Conservation (phyloP, 2,329 filamentous ascomycete genomes). For the Epichloe elymi region DNA sequence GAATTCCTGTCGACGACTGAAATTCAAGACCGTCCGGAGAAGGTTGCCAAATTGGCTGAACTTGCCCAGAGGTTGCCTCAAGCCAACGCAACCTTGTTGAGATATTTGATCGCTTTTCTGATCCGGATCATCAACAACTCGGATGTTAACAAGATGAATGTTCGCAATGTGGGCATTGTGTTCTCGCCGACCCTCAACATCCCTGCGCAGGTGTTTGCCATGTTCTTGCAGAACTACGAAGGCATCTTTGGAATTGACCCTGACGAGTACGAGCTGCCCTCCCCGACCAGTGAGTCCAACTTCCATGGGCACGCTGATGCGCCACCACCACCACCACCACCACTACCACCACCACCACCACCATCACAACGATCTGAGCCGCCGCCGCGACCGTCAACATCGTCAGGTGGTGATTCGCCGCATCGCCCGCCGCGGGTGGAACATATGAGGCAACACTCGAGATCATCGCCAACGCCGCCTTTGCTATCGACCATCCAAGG, state of each 20-base stretch:
- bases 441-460: constrained; percentile 15
- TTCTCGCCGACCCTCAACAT: constrained; percentile 97
- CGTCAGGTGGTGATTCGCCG: constrained; percentile 34
- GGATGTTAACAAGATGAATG: constrained; percentile 92
- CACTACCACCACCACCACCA: constrained; percentile 6
- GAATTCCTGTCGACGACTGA: constrained; percentile 81
- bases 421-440: constrained; percentile 32
- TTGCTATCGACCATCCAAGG: constrained; percentile 19
- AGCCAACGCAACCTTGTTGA: constrained; percentile 68
- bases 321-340: constrained; percentile 4
- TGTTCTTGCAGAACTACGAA: constrained; percentile 84
- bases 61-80: constrained; percentile 70
- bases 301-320: constrained; percentile 18
- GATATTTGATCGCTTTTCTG: constrained; percentile 76
- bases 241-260: constrained; percentile 67
- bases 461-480: constrained; percentile 38
- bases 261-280: constrained; percentile 47
- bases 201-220: constrained; percentile 82
- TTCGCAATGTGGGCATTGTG: constrained; percentile 93
- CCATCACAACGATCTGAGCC: constrained; percentile 16
- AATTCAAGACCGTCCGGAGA: constrained; percentile 59
- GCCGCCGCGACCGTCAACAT: constrained; percentile 34
- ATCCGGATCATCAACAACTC: constrained; percentile 87
- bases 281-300: constrained; percentile 27
- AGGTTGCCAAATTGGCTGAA: constrained; percentile 61